Evolutionary conservation across 2,329 filamentous ascomycete genomes (phyloP).

Genomic region (Tolypocladium ophioglossoides): DNA sequence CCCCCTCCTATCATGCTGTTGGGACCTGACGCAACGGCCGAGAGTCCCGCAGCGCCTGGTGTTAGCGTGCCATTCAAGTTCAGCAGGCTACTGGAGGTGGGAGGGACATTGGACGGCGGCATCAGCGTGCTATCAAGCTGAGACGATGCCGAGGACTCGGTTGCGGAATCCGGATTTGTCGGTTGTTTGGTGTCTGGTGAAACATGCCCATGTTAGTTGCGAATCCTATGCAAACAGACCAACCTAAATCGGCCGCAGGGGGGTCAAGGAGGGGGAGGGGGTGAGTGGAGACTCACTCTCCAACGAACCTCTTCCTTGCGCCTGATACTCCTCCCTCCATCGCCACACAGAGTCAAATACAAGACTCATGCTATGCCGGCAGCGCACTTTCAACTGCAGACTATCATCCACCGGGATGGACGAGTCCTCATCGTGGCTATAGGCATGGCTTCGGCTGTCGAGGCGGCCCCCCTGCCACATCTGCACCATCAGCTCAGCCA

Average conservation of each 20-base stretch:
- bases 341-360: conserved; percentile 80
- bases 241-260: neutral
- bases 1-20: conserved; percentile 37
- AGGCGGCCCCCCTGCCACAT: conserved; percentile 66
- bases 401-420: conserved; percentile 53
- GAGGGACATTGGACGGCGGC: conserved; percentile 22
- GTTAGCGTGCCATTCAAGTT: conserved; percentile 41
- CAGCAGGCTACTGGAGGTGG: conserved; percentile 35
- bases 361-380: conserved; percentile 74
- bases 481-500: conserved; percentile 78
- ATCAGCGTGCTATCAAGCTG: conserved; percentile 52
- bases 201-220: neutral
- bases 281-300: conserved; percentile 46
- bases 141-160: conserved; percentile 59
- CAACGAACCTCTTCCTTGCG: conserved; percentile 56
- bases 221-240: neutral
- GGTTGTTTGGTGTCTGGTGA: conserved; percentile 66
- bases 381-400: conserved; percentile 71
- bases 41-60: conserved; percentile 36
- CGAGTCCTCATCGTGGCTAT: conserved; percentile 37
- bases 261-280: neutral
- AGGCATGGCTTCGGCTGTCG: conserved; percentile 34
- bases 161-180: conserved; percentile 71
- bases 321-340: conserved; percentile 72
- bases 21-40: conserved; percentile 24